A percentile compares a stretch with the other conserved stretches of the same genome.
These are phyloP conservation scores for Ceratobasidium papillatum DNA, from an alignment of 1,284 basidiomycete species.

Conservation along the genomic window DNA sequence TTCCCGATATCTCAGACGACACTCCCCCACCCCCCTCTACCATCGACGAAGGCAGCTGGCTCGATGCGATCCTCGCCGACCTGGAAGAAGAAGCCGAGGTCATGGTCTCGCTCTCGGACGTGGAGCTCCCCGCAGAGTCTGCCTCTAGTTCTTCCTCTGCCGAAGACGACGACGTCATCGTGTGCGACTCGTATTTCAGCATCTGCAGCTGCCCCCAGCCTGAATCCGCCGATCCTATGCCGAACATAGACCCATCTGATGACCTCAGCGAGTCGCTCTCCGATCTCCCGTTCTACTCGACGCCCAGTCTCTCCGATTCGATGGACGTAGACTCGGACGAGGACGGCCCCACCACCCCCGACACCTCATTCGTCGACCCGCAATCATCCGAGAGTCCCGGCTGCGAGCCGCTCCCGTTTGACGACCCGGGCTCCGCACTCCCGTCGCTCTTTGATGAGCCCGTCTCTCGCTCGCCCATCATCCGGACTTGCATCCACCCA, in stretches of 20 bases:
- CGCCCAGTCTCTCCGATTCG: constrained; percentile 15
- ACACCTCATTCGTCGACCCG: constrained; percentile 31
- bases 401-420: constrained; percentile 17
- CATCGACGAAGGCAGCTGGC: constrained; percentile 71
- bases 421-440: constrained; percentile 22
- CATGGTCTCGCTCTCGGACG: constrained; percentile 39
- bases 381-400: neutral
- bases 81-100: constrained; percentile 65
- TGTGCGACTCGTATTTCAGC: constrained; percentile 42
- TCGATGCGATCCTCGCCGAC: constrained; percentile 76
- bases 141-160: constrained; percentile 7
- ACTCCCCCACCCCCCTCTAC: constrained; percentile 51
- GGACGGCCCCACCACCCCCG: constrained; percentile 28
- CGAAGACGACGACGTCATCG: constrained; percentile 54
- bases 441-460: constrained; percentile 30
- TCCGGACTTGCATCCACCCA: constrained; percentile 30
- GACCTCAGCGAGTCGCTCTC: constrained; percentile 61
- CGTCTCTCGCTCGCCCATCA: constrained; percentile 30
- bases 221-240: constrained; percentile 56
- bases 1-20: constrained; percentile 44
- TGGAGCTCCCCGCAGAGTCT: constrained; percentile 51
- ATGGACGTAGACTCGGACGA: constrained; percentile 33
- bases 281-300: constrained; percentile 37
- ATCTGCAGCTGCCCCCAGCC: constrained; percentile 53
- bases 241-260: constrained; percentile 69